A percentile compares a stretch with the other conserved stretches of the same genome.
Evolutionary conservation across 2,329 filamentous ascomycete genomes (phyloP).

Genomic region (Diaporthe sp.): DNA sequence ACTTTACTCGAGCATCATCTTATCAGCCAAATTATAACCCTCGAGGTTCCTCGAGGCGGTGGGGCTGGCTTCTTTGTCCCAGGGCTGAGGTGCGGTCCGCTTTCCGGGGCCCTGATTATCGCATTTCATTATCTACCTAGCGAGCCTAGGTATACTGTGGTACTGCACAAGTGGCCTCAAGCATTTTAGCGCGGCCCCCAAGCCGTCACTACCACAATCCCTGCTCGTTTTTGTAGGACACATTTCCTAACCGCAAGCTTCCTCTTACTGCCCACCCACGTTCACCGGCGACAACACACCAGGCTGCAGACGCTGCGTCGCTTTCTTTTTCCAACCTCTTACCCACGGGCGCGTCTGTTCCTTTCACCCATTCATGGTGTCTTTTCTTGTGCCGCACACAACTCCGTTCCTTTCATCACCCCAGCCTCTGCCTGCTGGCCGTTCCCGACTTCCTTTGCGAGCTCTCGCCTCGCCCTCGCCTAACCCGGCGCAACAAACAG

Average conservation of each 20-base stretch:
- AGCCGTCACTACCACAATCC: conserved; percentile 17
- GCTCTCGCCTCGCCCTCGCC: conserved; percentile 20
- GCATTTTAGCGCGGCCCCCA: conserved; percentile 21
- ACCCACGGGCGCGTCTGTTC: conserved; percentile 1
- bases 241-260: conserved; percentile 30
- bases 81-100: conserved; percentile 16
- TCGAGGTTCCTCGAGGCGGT: neutral
- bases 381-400: conserved; percentile 1
- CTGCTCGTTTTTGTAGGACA: conserved; percentile 31
- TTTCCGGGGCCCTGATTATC: conserved; percentile 8
- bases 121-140: neutral
- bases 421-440: conserved; percentile 39
- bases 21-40: neutral
- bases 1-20: neutral
- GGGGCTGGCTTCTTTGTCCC: conserved; percentile 19
- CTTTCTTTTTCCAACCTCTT: conserved; percentile 1
- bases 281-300: conserved; percentile 19
- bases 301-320: conserved; percentile 18
- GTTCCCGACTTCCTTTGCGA: neutral
- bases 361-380: neutral
- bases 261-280: neutral
- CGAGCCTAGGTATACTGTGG: neutral
- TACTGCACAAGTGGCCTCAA: conserved; percentile 28
- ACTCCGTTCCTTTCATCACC: conserved; percentile 40
- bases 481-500: neutral